Percentiles rank a stretch among this genome's conserved stretches.
These are phyloP conservation scores for Triticum timopheevii DNA, from an alignment of 176 grass and related monocot species.

Conservation along the genomic window DNA sequence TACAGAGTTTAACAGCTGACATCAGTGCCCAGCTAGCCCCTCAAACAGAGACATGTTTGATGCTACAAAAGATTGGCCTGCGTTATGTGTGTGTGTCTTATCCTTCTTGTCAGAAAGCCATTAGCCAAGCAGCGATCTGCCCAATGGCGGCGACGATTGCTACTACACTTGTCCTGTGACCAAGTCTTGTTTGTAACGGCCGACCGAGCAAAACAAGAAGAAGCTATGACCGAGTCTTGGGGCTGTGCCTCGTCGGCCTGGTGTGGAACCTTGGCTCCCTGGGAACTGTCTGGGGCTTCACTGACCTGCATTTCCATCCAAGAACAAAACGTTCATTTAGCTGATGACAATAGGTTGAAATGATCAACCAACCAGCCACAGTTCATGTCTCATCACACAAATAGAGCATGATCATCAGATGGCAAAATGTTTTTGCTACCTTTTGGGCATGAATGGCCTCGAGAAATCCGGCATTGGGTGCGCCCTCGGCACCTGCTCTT, in stretches of 20 bases:
- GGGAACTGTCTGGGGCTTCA: slow-evolving; percentile 50
- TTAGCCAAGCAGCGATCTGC: background rate
- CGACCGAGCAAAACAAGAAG: background rate
- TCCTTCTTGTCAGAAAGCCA: background rate
- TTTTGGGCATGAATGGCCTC: slow-evolving; percentile 73
- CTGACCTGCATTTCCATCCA: slow-evolving; percentile 49
- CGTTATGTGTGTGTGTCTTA: background rate
- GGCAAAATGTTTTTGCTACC: slow-evolving; percentile 3
- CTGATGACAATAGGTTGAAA: slow-evolving; percentile 1
- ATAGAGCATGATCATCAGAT: background rate
- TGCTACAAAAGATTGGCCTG: background rate
- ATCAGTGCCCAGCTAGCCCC: background rate
- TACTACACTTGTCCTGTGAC: background rate
- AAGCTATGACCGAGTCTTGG: slow-evolving; percentile 31
- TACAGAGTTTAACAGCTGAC: background rate
- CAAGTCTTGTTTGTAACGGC: background rate
- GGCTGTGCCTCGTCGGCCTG: slow-evolving; percentile 28
- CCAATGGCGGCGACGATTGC: background rate
- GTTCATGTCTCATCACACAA: background rate
- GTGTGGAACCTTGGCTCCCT: slow-evolving; percentile 81
- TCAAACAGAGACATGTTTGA: background rate
- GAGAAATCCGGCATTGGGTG: slow-evolving; percentile 82
- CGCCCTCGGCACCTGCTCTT: slow-evolving; percentile 66
- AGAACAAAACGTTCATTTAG: background rate
- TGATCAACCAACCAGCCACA: background rate